These are phyloP conservation scores for Picocystis salinarum DNA, from an alignment of 139 green algal genomes.

Conservation along the genomic window DNA sequence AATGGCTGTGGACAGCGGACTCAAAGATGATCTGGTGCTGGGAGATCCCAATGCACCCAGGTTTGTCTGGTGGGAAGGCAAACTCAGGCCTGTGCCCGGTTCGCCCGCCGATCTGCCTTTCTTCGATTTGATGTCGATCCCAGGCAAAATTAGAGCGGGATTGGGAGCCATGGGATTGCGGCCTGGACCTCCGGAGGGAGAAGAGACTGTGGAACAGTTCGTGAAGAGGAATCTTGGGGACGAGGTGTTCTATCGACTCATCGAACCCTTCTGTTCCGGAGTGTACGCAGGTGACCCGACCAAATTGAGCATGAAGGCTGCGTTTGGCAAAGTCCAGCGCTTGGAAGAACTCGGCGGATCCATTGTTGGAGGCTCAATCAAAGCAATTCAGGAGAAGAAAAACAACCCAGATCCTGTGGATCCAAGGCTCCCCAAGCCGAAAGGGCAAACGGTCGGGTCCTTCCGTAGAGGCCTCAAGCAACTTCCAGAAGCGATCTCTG, in stretches of 20 bases:
- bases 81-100: constrained; percentile 65
- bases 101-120: constrained; percentile 58
- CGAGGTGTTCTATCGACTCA: constrained; percentile 88
- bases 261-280: constrained; percentile 96
- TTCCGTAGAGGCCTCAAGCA: constrained; percentile 71
- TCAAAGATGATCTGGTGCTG: constrained; percentile 60
- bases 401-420: constrained; percentile 63
- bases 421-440: constrained; percentile 69
- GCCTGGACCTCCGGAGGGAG: constrained; percentile 12
- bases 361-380: constrained; percentile 73
- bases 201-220: constrained; percentile 95
- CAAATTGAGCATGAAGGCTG: constrained; percentile 93
- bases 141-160: constrained; percentile 86
- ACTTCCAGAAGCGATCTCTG: constrained; percentile 74
- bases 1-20: constrained; percentile 42
- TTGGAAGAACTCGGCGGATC: constrained; percentile 78
- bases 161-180: constrained; percentile 73
- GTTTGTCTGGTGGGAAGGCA: constrained; percentile 87
- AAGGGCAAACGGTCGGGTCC: constrained; percentile 84
- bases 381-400: constrained; percentile 33
- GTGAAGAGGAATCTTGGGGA: constrained; percentile 82
- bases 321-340: constrained; percentile 66
- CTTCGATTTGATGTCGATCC: constrained; percentile 74
- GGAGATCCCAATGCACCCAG: constrained; percentile 77
- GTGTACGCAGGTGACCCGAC: constrained; percentile 91